Conservation (phyloP, 2,329 filamentous ascomycete genomes). For the Davidsoniella eucalypti region DNA sequence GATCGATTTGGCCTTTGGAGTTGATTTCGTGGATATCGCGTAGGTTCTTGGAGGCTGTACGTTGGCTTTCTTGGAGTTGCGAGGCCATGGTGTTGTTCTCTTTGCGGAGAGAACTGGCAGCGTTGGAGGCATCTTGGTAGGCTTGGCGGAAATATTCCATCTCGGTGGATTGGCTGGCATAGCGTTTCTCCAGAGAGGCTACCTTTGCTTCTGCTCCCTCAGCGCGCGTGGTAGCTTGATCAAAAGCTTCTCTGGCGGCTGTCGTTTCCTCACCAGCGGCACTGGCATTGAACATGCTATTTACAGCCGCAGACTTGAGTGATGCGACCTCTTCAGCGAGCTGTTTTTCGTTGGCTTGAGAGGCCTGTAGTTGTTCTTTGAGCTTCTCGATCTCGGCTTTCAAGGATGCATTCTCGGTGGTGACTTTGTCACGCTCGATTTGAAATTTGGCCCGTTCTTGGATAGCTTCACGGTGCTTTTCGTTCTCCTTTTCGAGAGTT, state of each 20-base stretch:
- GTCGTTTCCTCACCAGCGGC: background rate
- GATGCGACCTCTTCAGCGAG: slow-evolving; percentile 19
- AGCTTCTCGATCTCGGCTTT: slow-evolving; percentile 19
- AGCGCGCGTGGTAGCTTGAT: slow-evolving; percentile 2
- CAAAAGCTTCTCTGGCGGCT: background rate
- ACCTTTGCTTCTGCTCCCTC: slow-evolving; percentile 4
- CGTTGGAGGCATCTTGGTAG: slow-evolving; percentile 42
- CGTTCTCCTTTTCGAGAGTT: slow-evolving; percentile 29
- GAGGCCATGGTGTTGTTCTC: slow-evolving; percentile 31
- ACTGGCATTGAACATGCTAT: background rate
- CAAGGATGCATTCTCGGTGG: slow-evolving; percentile 21
- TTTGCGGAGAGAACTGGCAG: slow-evolving; percentile 26
- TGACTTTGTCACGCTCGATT: slow-evolving; percentile 23
- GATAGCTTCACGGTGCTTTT: slow-evolving; percentile 31
- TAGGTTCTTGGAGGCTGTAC: slow-evolving; percentile 29
- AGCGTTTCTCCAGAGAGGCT: slow-evolving; percentile 21
- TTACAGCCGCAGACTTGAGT: slow-evolving; percentile 6
- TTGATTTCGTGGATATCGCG: slow-evolving; percentile 32
- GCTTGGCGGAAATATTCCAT: slow-evolving; percentile 38
- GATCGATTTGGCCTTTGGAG: slow-evolving; percentile 20
- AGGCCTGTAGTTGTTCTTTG: slow-evolving; percentile 18
- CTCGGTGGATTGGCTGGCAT: slow-evolving; percentile 25
- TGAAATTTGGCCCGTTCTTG: slow-evolving; percentile 34
- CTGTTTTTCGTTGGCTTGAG: slow-evolving; percentile 18
- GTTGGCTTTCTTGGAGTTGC: slow-evolving; percentile 25